Base-by-base conservation (phyloP, 1,139 yeast genomes). In the Protomyces macrosporus region DNA sequence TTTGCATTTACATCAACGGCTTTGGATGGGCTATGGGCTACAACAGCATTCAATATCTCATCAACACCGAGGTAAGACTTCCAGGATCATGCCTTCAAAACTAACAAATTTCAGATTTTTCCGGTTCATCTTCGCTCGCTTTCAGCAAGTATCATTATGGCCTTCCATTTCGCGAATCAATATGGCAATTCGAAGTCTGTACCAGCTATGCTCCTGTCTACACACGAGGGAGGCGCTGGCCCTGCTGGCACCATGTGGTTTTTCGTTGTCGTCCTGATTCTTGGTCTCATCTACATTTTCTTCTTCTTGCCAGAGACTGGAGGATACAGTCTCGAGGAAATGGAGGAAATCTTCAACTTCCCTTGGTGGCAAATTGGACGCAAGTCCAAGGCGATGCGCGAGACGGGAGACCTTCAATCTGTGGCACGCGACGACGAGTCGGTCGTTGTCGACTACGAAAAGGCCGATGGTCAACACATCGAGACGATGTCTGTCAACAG, bases 21-120 rank as follows among this genome's bases (percentile, higher is more conserved):
- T 74, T 78, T 9, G 87, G 53, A 7, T 84, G 87, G 87, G 80
- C 84, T 23, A 72, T 83, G 74, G 87, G 87, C 7, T 84, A 82
- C 78, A 84, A 84, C 73, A 75, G 82, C 3, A 75, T 83, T 65
- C 87, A 84, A 72, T 84, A 83, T 69, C 77, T 84, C 68, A 74
- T 84, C 56, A 51, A 51, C 35, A 58, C 62, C n/a, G 62, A 42
- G 23, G 23, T 23, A 23, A 23, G 23, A 23, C 23, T 23, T 23
- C 23, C 23, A 23, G 23, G 23, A 23, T 23, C 23, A 23, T 23
- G 23, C 23, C 23, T 23, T 23, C 23, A 23, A 23, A 23, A 23
- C 23, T 23, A 23, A 23, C 23, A 23, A 23, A 23, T 23, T 1
- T 10, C 53, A 84, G 72, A 78, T 84, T 63, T 80, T 83, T 72